A percentile compares a stretch with the other conserved stretches of the same genome.
These are phyloP conservation scores for Pseudocohnilembus persalinus DNA, from an alignment of 169 alveolate species.

Conservation along the genomic window DNA sequence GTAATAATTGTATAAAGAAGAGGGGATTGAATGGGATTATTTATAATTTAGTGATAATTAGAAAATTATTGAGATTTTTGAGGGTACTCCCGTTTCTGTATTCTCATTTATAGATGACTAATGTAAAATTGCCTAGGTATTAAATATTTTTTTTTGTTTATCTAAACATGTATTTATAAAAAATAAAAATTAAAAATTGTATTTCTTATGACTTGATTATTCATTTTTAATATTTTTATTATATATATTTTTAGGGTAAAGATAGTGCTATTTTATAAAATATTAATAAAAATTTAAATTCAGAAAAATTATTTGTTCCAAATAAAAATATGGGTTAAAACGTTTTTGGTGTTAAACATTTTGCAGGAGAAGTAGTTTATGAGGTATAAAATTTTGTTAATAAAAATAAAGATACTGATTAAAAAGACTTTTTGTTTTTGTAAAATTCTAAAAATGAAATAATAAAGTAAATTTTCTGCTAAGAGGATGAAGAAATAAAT, in stretches of 20 bases:
- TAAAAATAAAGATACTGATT: constrained; percentile 72
- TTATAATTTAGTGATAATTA: constrained; percentile 74
- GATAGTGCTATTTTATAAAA: constrained; percentile 20
- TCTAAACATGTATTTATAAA: no score
- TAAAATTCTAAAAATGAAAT: not conserved
- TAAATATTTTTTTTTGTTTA: no score
- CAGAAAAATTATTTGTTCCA: constrained; percentile 4
- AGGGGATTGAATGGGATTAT: constrained; percentile 65
- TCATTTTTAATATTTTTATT: no score
- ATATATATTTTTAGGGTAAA: not conserved
- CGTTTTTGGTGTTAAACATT: constrained; percentile 72
- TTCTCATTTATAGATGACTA: constrained; percentile 32
- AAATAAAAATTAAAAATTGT: no score
- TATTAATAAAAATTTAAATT: constrained; percentile 8
- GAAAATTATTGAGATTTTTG: constrained; percentile 39
- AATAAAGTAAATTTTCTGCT: not conserved
- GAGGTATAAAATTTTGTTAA: constrained; percentile 61
- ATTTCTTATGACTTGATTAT: no score
- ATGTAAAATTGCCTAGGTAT: constrained; percentile 21
- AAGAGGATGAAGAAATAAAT: not conserved
- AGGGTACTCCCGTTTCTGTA: constrained; percentile 20
- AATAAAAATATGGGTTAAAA: constrained; percentile 27
- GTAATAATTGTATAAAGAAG: constrained; percentile 84
- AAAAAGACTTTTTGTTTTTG: not conserved
- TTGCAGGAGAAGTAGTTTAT: constrained; percentile 84